Evolutionary conservation across 2,329 filamentous ascomycete species (phyloP).

Genomic region (Aquanectria penicillioides): DNA sequence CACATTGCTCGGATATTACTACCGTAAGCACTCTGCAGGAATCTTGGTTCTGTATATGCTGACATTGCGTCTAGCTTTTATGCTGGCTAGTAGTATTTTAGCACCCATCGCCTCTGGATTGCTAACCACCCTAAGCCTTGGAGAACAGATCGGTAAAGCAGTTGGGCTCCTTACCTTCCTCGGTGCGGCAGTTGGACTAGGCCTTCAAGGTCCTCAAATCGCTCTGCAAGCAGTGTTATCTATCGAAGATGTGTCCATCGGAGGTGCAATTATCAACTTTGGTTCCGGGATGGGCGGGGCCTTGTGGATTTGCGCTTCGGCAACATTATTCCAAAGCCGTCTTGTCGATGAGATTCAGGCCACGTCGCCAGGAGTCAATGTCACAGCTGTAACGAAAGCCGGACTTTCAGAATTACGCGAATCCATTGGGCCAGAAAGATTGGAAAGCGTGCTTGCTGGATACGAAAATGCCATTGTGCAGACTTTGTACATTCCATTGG

Average conservation of each 20-base stretch:
- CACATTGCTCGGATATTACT: conserved; percentile 37
- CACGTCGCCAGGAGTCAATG: conserved; percentile 19
- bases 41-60: neutral
- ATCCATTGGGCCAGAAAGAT: conserved; percentile 16
- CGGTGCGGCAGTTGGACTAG: conserved; percentile 33
- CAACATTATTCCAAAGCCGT: conserved; percentile 36
- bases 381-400: conserved; percentile 14
- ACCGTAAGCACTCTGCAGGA: conserved; percentile 1
- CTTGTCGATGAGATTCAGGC: conserved; percentile 27
- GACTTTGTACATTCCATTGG: conserved; percentile 36
- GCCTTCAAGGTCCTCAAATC: conserved; percentile 34
- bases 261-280: conserved; percentile 37
- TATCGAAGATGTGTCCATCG: conserved; percentile 33
- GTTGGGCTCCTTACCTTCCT: conserved; percentile 32
- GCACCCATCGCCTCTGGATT: conserved; percentile 34
- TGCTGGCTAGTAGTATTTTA: conserved; percentile 34
- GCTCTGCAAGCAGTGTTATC: conserved; percentile 32
- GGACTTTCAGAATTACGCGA: conserved; percentile 31
- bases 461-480: conserved; percentile 37
- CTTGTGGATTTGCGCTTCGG: conserved; percentile 38
- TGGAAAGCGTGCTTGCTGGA: conserved; percentile 27
- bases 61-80: conserved; percentile 28
- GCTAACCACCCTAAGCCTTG: conserved; percentile 32
- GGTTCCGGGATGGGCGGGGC: conserved; percentile 36
- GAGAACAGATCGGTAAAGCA: conserved; percentile 35